Conservation (phyloP, 352 stramenopile genomes). For the Phytopythium chamaehyphon region DNA sequence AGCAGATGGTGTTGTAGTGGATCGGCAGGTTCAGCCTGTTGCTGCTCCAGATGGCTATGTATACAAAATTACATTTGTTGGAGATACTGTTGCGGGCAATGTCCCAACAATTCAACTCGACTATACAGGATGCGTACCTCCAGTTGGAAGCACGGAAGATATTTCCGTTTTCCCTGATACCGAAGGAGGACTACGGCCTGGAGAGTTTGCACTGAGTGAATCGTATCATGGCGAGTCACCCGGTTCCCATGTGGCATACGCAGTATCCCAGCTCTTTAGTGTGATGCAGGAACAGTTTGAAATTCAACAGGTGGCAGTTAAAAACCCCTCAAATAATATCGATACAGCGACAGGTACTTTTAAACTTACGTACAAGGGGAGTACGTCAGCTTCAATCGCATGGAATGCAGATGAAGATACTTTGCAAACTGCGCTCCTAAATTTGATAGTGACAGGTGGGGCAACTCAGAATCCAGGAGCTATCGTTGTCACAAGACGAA, state of each 20-base stretch:
- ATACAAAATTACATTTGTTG: slow-evolving; percentile 68
- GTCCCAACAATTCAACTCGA: slow-evolving; percentile 21
- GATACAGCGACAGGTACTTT: slow-evolving; percentile 27
- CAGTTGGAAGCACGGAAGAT: slow-evolving; percentile 8
- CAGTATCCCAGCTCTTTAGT: slow-evolving; percentile 59
- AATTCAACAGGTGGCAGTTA: slow-evolving; percentile 51
- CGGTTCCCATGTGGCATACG: slow-evolving; percentile 42
- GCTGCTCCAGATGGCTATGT: slow-evolving; percentile 46
- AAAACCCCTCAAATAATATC: slow-evolving; percentile 39
- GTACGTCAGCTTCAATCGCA: slow-evolving; percentile 32
- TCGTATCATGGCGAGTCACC: slow-evolving; percentile 57
- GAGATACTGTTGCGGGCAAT: slow-evolving; percentile 49
- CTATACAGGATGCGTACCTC: slow-evolving; percentile 10
- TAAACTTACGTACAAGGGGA: slow-evolving; percentile 23
- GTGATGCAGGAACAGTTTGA: slow-evolving; percentile 72
- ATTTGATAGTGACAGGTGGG: slow-evolving; percentile 11
- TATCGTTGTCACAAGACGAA: slow-evolving; percentile 51
- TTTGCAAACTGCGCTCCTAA: slow-evolving; percentile 22
- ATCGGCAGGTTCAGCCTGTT: slow-evolving; percentile 32
- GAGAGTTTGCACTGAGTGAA: slow-evolving; percentile 38
- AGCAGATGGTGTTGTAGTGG: slow-evolving; percentile 40
- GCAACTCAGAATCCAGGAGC: slow-evolving; percentile 14
- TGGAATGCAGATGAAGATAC: slow-evolving; percentile 56
- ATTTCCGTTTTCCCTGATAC: slow-evolving; percentile 13
- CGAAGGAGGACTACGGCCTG: slow-evolving; percentile 21